Base-by-base conservation (phyloP, 208 protist species). In the Leishmania tropica region DNA sequence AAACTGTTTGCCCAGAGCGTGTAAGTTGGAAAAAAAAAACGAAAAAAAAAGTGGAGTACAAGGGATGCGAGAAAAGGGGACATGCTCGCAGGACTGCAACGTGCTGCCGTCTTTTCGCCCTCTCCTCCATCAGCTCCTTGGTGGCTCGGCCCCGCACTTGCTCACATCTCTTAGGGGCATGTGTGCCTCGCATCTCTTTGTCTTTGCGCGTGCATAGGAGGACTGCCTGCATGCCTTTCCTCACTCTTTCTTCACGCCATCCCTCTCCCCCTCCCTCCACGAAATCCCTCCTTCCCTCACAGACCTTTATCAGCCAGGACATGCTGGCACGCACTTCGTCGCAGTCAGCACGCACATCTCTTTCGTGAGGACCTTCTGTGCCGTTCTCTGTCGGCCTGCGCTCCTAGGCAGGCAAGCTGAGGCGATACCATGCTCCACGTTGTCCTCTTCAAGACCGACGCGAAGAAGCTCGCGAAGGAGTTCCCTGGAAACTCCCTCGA, bases 391-490 rank as follows among this genome's bases (percentile, higher is more conserved):
- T 68, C 7, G 19, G 0, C 21, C 15, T n/a, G n/a, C 21, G 3
- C 5, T 15, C 31, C 65, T 71, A 45, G 5, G 8, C 4, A 47
- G 5, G 31, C 65, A 71, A 71, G 15, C 19, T 28, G 7, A 19
- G 35, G 13, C 47, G 24, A 74, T 7, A 19, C 37, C 10, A 92
- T 94, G 79, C 83, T 84, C 37, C 90, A 95, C 81, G 83, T 94
- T 70, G 89, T 92, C 10, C 48, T 95, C 21, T 94, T 95, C 71
- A 88, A 89, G 58, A 80, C 94, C n/a, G 85, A 93, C 73, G 45
- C 53, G 3, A 80, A 45, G 17, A 94, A 94, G 81, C 35, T 93
- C 13, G 85, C 81, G 0, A 71, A 64, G 10, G 82, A 92, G 75
- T 89, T 93, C 31, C 83, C 87, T 35, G 81, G 78, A 28, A 64